phyloP scores from a whole-genome alignment of 2,329 filamentous ascomycete genomes.

The Fusarium buxicola region DNA sequence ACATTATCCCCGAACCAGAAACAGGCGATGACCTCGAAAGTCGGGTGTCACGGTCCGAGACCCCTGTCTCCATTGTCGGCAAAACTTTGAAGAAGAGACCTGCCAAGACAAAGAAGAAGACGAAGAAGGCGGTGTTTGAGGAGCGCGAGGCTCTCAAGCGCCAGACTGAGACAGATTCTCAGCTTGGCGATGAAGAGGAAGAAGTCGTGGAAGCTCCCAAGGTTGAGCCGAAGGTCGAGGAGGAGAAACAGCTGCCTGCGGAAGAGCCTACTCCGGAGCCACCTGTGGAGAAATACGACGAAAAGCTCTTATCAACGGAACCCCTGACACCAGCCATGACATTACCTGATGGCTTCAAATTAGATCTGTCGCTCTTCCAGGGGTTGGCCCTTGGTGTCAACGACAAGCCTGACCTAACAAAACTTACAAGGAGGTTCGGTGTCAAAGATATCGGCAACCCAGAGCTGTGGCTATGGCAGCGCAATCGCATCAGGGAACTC shows the following conservation, averaged over 20 bases:
- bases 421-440: slow-evolving; percentile 61
- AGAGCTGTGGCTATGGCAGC: slow-evolving; percentile 68
- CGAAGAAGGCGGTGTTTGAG: slow-evolving; percentile 81
- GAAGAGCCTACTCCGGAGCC: slow-evolving; percentile 50
- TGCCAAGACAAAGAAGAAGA: slow-evolving; percentile 76
- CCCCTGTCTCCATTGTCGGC: slow-evolving; percentile 54
- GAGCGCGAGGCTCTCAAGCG: slow-evolving; percentile 72
- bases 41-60: slow-evolving; percentile 59
- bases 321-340: slow-evolving; percentile 58
- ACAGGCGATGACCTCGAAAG: slow-evolving; percentile 56
- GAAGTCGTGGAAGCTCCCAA: slow-evolving; percentile 35
- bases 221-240: slow-evolving; percentile 23
- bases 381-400: slow-evolving; percentile 56
- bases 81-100: slow-evolving; percentile 68
- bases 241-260: slow-evolving; percentile 42
- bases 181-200: slow-evolving; percentile 56
- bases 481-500: slow-evolving; percentile 66
- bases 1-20: slow-evolving; percentile 62
- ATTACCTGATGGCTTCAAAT: slow-evolving; percentile 58
- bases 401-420: slow-evolving; percentile 63
- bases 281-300: slow-evolving; percentile 63
- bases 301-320: slow-evolving; percentile 62
- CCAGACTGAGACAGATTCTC: slow-evolving; percentile 62
- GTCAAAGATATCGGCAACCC: slow-evolving; percentile 60
- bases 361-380: slow-evolving; percentile 60